Conservation (phyloP, 208 protist species). For the Angomonas deanei region DNA sequence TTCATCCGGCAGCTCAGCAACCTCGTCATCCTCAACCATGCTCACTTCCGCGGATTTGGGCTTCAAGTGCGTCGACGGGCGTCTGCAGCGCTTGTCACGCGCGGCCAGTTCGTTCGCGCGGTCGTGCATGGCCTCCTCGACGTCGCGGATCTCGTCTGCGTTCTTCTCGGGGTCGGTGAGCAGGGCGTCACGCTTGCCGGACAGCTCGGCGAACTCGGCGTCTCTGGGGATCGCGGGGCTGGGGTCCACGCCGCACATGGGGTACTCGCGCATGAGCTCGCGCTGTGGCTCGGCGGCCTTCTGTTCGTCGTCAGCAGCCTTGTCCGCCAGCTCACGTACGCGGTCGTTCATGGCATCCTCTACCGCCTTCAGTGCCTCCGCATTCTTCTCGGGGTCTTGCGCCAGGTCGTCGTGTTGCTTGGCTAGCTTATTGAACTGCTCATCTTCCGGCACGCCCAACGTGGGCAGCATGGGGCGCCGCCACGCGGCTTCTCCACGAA, state of each 20-base stretch:
- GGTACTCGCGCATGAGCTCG: constrained; percentile 20
- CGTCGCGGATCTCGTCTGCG: constrained; percentile 6
- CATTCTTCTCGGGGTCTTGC: background rate
- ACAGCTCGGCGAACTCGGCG: constrained; percentile 27
- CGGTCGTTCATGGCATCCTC: constrained; percentile 12
- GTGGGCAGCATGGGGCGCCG: constrained; percentile 17
- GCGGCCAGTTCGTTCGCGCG: constrained; percentile 20
- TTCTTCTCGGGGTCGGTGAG: constrained; percentile 16
- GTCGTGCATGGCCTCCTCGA: constrained; percentile 24
- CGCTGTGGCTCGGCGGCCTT: constrained; percentile 17
- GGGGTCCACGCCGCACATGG: constrained; percentile 39
- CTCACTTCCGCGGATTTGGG: no score
- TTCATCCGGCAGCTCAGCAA: no score
- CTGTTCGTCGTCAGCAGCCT: constrained; percentile 20
- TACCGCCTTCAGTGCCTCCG: constrained; percentile 6
- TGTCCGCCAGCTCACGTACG: constrained; percentile 15
- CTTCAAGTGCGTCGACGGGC: no score
- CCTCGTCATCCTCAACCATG: no score
- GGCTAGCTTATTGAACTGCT: constrained; percentile 18
- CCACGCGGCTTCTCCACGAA: background rate
- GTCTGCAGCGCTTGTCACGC: no score
- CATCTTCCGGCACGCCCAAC: constrained; percentile 22
- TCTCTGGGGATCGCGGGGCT: constrained; percentile 35
- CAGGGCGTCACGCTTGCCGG: constrained; percentile 13
- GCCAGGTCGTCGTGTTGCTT: constrained; percentile 10